These are phyloP conservation scores for Suhomyces sp. DNA, from an alignment of 805 yeast species.

Conservation along the genomic window DNA sequence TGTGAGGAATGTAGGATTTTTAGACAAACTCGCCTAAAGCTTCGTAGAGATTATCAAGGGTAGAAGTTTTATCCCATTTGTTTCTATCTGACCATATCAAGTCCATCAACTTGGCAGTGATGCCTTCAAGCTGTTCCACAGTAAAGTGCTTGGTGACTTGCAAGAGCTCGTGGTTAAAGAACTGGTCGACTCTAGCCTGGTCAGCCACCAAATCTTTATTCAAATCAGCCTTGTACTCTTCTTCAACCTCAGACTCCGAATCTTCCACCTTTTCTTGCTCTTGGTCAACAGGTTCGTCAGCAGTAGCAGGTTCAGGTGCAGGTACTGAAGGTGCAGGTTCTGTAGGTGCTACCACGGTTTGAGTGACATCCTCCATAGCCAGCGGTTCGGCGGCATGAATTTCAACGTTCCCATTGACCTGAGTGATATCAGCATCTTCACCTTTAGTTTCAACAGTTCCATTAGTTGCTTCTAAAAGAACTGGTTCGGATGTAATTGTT, in stretches of 20 bases:
- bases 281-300: not conserved
- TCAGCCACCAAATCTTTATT: constrained; percentile 48
- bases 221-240: constrained; percentile 42
- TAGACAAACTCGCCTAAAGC: constrained; percentile 8
- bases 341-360: not conserved
- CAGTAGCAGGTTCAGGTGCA: not conserved
- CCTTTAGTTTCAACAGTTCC: not conserved
- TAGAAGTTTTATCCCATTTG: constrained; percentile 41
- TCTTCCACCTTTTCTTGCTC: constrained; percentile 3
- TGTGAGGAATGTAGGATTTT: not conserved
- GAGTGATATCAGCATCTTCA: not conserved
- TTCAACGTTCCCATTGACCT: not conserved
- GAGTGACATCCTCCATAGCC: not conserved
- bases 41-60: constrained; percentile 31
- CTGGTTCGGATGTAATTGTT: not conserved
- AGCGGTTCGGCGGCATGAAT: not conserved
- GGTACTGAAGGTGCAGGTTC: not conserved
- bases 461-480: not conserved
- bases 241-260: constrained; percentile 37
- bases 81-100: constrained; percentile 67
- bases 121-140: constrained; percentile 36
- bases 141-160: constrained; percentile 32
- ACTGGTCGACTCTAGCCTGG: constrained; percentile 11
- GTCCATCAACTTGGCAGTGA: constrained; percentile 66
- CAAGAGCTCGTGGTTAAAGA: constrained; percentile 26